A percentile compares a stretch with the other conserved stretches of the same genome.
These are phyloP conservation scores for Cardamine chenopodiifolia DNA, from an alignment of 345 rosid species.

Conservation along the genomic window DNA sequence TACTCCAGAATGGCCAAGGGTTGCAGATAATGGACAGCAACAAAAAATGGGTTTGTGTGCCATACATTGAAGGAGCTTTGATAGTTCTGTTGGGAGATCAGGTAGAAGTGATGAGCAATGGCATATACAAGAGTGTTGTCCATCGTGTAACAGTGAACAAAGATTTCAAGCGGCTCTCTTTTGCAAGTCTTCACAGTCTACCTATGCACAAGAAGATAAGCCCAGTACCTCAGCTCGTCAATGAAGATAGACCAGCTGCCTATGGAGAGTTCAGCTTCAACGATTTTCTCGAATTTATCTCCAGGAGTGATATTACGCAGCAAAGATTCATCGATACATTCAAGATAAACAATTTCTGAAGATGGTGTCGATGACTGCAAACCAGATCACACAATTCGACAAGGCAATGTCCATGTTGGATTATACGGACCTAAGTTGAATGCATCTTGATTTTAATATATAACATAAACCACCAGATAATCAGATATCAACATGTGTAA, in stretches of 20 bases:
- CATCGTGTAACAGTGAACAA: constrained; percentile 51
- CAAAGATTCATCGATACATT: constrained; percentile 50
- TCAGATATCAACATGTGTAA: neutral
- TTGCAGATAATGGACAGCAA: constrained; percentile 50
- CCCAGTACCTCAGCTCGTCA: constrained; percentile 51
- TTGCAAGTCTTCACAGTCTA: constrained; percentile 62
- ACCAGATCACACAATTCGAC: neutral
- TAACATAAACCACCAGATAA: neutral
- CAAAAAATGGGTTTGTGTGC: constrained; percentile 52
- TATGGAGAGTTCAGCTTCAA: constrained; percentile 54
- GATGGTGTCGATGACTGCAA: constrained; percentile 2
- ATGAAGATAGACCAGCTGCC: constrained; percentile 43
- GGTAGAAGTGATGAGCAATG: constrained; percentile 64
- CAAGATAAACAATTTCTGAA: constrained; percentile 39
- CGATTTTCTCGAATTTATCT: constrained; percentile 49
- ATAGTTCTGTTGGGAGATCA: constrained; percentile 59
- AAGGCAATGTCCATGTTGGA: neutral
- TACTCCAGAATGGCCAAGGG: constrained; percentile 54
- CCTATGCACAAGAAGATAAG: constrained; percentile 50
- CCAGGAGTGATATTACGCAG: constrained; percentile 40
- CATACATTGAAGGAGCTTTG: constrained; percentile 49
- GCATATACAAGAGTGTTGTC: constrained; percentile 52
- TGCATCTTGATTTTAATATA: neutral
- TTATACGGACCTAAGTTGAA: neutral
- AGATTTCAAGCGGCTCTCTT: constrained; percentile 47